Evolutionary conservation across 495 filamentous ascomycete species (phyloP).

Genomic region (Cercophora newfieldiana): DNA sequence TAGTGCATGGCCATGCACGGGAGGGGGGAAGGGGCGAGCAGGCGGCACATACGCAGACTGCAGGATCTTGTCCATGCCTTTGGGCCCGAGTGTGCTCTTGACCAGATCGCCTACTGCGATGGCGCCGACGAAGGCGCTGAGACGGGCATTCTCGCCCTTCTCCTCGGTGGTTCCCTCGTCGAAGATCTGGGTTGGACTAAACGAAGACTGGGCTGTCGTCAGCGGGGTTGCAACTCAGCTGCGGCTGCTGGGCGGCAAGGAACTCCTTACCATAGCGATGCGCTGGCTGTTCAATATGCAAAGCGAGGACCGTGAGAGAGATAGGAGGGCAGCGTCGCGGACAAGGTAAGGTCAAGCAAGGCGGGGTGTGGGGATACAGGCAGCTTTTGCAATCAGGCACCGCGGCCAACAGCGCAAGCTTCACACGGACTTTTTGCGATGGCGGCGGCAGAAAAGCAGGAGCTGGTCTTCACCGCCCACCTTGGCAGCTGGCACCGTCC

Average conservation of each 20-base stretch:
- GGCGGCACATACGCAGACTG: constrained; percentile 96
- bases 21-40: constrained; percentile 22
- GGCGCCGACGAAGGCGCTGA: constrained; percentile 93
- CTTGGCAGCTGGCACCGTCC: constrained; percentile 17
- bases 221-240: constrained; percentile 11
- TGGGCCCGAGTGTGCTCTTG: constrained; percentile 94
- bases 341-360: background rate
- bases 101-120: constrained; percentile 97
- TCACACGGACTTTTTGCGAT: constrained; percentile 33
- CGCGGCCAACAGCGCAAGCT: constrained; percentile 21
- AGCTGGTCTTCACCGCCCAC: constrained; percentile 28
- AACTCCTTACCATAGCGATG: constrained; percentile 7
- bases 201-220: constrained; percentile 46
- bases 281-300: background rate
- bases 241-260: background rate
- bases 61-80: constrained; percentile 99
- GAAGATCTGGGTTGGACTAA: constrained; percentile 97
- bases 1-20: constrained; percentile 14
- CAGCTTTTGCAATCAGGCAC: constrained; percentile 31
- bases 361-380: constrained; percentile 25
- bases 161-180: constrained; percentile 95
- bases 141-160: constrained; percentile 98
- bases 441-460: constrained; percentile 29
- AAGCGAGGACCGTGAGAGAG: background rate
- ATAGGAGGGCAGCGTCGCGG: background rate